A percentile compares a stretch with the other conserved stretches of the same genome.
These are phyloP conservation scores for Plasmodium blacklocki DNA, from an alignment of 169 alveolate species.

Conservation along the genomic window DNA sequence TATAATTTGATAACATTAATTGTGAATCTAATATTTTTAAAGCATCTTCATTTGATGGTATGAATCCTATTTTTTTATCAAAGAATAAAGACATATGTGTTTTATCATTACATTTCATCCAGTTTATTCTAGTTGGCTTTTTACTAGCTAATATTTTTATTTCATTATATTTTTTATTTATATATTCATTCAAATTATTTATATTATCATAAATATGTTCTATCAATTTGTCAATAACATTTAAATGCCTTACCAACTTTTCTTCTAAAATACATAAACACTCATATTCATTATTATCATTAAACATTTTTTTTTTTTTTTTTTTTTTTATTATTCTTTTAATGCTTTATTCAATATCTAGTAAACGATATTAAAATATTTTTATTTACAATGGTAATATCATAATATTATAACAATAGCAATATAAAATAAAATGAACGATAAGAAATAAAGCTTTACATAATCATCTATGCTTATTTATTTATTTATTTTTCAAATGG, in stretches of 20 bases:
- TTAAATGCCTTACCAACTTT: conserved; percentile 12
- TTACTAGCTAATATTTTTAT: conserved; percentile 52
- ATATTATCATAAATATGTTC: conserved; percentile 21
- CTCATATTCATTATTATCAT: conserved; percentile 25
- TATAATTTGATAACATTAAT: conserved; percentile 23
- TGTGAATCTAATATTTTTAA: conserved; percentile 41
- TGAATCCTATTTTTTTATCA: conserved; percentile 32
- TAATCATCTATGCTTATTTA: too few species aligned
- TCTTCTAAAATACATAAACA: conserved; percentile 22
- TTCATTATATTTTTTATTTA: conserved; percentile 61
- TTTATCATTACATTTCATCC: conserved; percentile 39
- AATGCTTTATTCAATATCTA: too few species aligned
- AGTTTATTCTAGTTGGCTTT: conserved; percentile 53
- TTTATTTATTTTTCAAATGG: too few species aligned
- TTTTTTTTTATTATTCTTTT: too few species aligned
- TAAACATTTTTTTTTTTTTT: background rate
- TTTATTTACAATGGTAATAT: too few species aligned
- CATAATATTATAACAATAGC: too few species aligned
- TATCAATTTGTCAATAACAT: conserved; percentile 24
- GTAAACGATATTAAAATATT: too few species aligned
- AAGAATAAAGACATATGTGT: conserved; percentile 66
- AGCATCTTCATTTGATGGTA: conserved; percentile 75
- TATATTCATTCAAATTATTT: conserved; percentile 54
- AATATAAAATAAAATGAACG: too few species aligned
- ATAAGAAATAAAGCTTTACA: too few species aligned